Conservation (phyloP, 1,139 yeast genomes). For the Blastobotrys persicus region DNA sequence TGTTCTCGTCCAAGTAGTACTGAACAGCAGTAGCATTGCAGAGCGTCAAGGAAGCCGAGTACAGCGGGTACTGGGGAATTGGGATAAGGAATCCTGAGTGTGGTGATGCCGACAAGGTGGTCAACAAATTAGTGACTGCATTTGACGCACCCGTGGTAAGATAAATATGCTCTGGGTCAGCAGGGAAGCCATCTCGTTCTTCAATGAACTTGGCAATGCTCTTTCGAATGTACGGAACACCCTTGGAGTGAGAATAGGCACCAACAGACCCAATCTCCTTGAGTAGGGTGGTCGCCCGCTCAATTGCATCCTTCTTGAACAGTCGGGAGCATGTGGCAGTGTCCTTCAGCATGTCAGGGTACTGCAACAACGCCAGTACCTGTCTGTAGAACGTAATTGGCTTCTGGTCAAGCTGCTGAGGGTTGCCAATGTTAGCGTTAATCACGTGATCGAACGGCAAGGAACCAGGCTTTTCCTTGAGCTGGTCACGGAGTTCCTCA, state of each 20-base stretch:
- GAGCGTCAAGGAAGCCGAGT: conserved; percentile 86
- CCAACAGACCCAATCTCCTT: conserved; percentile 77
- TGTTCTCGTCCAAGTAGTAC: conserved; percentile 77
- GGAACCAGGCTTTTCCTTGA: conserved; percentile 53
- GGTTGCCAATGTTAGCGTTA: conserved; percentile 93
- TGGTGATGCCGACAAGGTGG: conserved; percentile 63
- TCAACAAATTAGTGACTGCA: conserved; percentile 76
- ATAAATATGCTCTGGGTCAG: conserved; percentile 70
- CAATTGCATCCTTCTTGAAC: conserved; percentile 71
- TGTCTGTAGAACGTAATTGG: conserved; percentile 96
- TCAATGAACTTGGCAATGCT: conserved; percentile 79
- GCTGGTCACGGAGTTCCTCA: conserved; percentile 66
- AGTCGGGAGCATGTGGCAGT: conserved; percentile 32
- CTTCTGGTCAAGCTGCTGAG: conserved; percentile 90
- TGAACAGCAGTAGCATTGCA: conserved; percentile 80
- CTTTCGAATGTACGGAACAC: conserved; percentile 66
- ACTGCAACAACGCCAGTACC: conserved; percentile 79
- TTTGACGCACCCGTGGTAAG: conserved; percentile 93
- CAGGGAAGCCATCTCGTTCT: conserved; percentile 62
- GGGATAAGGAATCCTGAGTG: conserved; percentile 87
- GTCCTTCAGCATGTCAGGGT: conserved; percentile 62
- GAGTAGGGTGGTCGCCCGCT: conserved; percentile 63
- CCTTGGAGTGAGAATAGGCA: conserved; percentile 92
- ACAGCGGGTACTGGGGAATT: conserved; percentile 95
- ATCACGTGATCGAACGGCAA: conserved; percentile 77